These are phyloP conservation scores for Chrysopogon serrulatus DNA, from an alignment of 176 grass and related monocot species.

Conservation along the genomic window DNA sequence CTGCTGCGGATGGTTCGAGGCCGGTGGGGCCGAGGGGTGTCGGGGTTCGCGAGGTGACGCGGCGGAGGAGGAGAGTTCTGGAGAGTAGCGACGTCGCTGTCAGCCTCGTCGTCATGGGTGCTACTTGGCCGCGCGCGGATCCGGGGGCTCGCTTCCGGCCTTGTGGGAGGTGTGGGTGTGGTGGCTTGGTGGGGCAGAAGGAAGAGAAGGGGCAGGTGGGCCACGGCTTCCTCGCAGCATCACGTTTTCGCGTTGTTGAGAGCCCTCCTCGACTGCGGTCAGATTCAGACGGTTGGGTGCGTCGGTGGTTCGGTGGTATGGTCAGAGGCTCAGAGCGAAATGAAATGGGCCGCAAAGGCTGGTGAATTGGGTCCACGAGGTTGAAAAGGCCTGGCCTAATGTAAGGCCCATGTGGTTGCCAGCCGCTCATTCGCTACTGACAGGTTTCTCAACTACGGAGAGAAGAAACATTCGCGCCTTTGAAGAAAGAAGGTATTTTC, in stretches of 20 bases:
- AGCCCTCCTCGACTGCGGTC: background rate
- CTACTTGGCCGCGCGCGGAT: background rate
- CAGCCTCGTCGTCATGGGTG: slow-evolving; percentile 11
- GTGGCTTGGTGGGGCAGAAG: background rate
- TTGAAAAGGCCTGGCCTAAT: background rate
- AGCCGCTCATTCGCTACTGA: too few species aligned
- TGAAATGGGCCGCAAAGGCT: background rate
- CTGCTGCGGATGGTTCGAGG: slow-evolving; percentile 22
- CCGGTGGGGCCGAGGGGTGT: background rate
- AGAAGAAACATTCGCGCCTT: too few species aligned
- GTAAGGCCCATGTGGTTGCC: background rate
- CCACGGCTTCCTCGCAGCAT: background rate
- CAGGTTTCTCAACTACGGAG: too few species aligned
- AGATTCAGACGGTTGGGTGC: background rate
- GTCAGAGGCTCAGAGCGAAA: background rate
- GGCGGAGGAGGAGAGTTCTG: slow-evolving; percentile 30
- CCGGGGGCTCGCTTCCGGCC: slow-evolving; percentile 14
- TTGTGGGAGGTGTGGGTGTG: slow-evolving; percentile 13
- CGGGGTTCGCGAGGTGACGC: background rate
- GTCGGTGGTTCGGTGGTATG: background rate
- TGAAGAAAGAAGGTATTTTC: too few species aligned
- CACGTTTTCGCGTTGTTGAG: too few species aligned
- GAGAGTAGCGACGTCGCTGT: slow-evolving; percentile 26
- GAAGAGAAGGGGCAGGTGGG: background rate
- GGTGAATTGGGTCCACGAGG: background rate